phyloP scores from a whole-genome alignment of 2,329 filamentous ascomycete genomes.

The Xylaria sp. region DNA sequence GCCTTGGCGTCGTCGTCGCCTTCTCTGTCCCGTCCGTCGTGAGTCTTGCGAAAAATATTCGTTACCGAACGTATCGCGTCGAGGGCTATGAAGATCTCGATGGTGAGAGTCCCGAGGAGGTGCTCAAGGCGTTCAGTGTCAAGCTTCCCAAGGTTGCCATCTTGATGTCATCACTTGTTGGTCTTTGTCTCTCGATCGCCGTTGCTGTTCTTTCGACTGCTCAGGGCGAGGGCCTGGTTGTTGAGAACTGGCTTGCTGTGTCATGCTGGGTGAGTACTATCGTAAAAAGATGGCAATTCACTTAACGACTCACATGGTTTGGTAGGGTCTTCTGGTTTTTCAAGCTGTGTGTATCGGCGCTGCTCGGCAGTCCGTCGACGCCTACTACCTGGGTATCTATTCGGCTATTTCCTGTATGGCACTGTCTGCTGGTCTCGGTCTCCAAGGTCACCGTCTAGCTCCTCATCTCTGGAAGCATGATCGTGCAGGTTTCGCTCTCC shows the following conservation, averaged over 20 bases:
- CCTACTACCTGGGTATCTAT: conserved; percentile 50
- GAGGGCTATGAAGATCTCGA: conserved; percentile 63
- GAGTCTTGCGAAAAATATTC: conserved; percentile 20
- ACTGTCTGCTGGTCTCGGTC: conserved; percentile 39
- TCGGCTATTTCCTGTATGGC: conserved; percentile 44
- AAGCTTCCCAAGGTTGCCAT: conserved; percentile 52
- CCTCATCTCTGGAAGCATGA: conserved; percentile 33
- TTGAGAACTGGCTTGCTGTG: conserved; percentile 56
- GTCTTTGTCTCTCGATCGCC: conserved; percentile 51
- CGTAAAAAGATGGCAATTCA: conserved; percentile 12
- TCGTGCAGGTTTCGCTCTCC: conserved; percentile 39
- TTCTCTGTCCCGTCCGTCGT: conserved; percentile 26
- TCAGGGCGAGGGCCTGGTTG: conserved; percentile 36
- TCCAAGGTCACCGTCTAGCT: conserved; percentile 41
- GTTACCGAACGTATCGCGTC: conserved; percentile 30
- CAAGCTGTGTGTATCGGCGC: conserved; percentile 48
- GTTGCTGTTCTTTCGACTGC: conserved; percentile 48
- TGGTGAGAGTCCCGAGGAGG: conserved; percentile 61
- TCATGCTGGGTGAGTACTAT: conserved; percentile 54
- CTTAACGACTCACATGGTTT: conserved; percentile 17
- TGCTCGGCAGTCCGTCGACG: conserved; percentile 45
- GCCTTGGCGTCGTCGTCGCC: conserved; percentile 24
- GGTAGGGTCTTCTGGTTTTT: conserved; percentile 45
- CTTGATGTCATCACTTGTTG: conserved; percentile 48
- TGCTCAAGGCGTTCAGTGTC: conserved; percentile 57